Conservation (phyloP, 2,329 filamentous ascomycete genomes). For the Mycosphaerelloides madeirae region DNA sequence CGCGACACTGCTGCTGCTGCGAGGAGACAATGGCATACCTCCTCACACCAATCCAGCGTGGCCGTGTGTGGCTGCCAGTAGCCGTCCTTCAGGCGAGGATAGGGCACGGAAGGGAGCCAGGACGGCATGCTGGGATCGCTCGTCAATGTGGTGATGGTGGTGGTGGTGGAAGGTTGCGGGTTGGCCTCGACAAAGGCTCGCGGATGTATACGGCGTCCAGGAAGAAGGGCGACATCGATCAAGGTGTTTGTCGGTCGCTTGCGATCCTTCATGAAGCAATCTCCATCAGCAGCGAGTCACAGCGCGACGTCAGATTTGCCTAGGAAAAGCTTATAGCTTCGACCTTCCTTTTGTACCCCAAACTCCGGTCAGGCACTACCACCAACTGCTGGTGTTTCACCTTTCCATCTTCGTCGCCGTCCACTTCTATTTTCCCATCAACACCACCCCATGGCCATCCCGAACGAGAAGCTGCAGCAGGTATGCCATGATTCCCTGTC, state of each 20-base stretch:
- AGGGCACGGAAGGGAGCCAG: conserved; percentile 29
- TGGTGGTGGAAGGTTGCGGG: no score
- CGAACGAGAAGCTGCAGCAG: conserved; percentile 91
- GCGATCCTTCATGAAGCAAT: no score
- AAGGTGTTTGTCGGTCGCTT: no score
- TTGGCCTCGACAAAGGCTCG: not conserved
- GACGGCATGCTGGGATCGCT: conserved; percentile 3
- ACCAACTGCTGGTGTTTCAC: no score
- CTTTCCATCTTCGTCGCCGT: not conserved
- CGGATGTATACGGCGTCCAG: no score
- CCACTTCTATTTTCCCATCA: not conserved
- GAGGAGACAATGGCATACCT: conserved; percentile 44
- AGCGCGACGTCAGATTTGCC: not conserved
- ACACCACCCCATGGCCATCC: conserved; percentile 68
- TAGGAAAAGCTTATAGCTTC: not conserved
- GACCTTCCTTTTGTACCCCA: no score
- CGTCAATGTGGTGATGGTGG: no score
- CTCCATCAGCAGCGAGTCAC: no score
- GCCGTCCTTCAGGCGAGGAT: conserved; percentile 29
- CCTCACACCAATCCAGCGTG: conserved; percentile 76
- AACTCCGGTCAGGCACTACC: no score
- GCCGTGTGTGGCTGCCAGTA: conserved; percentile 65
- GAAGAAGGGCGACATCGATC: no score
- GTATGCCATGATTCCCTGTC: conserved; percentile 43
- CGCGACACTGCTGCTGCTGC: not conserved